A percentile compares a stretch with the other conserved stretches of the same genome.
Conservation (phyloP, 106 monocot species). For the Vanilla planifolia region DNA sequence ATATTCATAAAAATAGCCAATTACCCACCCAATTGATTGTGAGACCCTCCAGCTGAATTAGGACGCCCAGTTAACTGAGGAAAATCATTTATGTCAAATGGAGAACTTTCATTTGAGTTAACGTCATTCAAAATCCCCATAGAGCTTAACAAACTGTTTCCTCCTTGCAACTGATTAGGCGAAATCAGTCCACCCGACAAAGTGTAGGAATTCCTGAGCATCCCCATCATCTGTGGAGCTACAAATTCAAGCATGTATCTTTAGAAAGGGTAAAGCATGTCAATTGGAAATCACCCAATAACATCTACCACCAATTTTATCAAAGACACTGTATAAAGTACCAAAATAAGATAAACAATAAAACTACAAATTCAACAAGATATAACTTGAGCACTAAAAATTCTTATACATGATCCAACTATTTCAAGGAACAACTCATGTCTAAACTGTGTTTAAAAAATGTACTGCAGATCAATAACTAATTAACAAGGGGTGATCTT, state of each 20-base stretch:
- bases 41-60: conserved; percentile 91
- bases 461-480: no score
- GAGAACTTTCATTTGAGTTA: conserved; percentile 65
- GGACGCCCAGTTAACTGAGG: conserved; percentile 88
- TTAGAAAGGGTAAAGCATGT: background rate
- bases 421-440: no score
- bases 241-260: background rate
- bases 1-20: background rate
- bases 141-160: conserved; percentile 59
- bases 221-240: conserved; percentile 83
- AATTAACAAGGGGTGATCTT: no score
- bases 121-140: conserved; percentile 89
- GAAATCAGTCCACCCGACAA: conserved; percentile 62
- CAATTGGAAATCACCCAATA: no score
- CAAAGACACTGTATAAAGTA: no score
- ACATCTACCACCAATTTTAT: no score
- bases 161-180: conserved; percentile 69
- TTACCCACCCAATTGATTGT: conserved; percentile 69
- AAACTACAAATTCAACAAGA: no score
- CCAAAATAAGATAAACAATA: no score
- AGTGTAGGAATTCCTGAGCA: conserved; percentile 91
- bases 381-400: no score
- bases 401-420: no score
- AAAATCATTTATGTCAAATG: conserved; percentile 97
- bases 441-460: no score